Evolutionary conservation across 2,329 filamentous ascomycete genomes (phyloP), one percentile per base, ranked within the genome.

Genomic region (Pseudocercospora macadamiae): DNA sequence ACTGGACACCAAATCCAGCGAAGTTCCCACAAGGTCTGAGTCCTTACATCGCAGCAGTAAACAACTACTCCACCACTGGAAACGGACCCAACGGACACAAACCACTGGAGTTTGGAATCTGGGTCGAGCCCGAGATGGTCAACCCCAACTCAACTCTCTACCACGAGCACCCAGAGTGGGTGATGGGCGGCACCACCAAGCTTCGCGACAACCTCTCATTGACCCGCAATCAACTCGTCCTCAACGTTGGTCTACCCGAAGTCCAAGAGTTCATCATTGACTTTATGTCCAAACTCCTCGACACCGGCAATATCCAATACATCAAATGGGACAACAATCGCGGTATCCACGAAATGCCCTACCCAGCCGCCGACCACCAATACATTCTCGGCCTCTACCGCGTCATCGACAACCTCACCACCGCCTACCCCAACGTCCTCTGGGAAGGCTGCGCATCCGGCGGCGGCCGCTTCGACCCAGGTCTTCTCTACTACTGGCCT

Each of bases 251-350:
- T 0, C 73, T 87, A 0, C 78, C 80, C 0, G 84, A 87, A 60
- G 86, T 88, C 0, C 86, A 88, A 62, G 79, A 87, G 1, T 87
- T 81, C 59, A 82, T 88, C 66, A 86, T 88, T 63, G 70, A 76
- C 0, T 77, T 80, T 0, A 75, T 89, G 3, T 79, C 83, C 2
- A 73, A 76, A 3, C 77, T 88, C 5, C 78, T 88, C 16, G 75
- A 81, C 44, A 80, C 75, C 1, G 79, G 80, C 0, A 75, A 82
- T 21, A 82, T 88, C 47, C 73, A 74, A 8, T 88, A 88, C 60
- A 80, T 89, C 60, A 89, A 89, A 64, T 88, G 86, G 86, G 86
- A 88, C 63, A 86, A 87, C 71, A 89, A 89, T 72, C 77, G 86
- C 4, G 85, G 80, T 1, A 85, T 87, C 44, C 84, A 88, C 66